Evolutionary conservation across 225 moss, liverwort and hornwort species (phyloP).

Genomic region (Rhytidiadelphus loreus): DNA sequence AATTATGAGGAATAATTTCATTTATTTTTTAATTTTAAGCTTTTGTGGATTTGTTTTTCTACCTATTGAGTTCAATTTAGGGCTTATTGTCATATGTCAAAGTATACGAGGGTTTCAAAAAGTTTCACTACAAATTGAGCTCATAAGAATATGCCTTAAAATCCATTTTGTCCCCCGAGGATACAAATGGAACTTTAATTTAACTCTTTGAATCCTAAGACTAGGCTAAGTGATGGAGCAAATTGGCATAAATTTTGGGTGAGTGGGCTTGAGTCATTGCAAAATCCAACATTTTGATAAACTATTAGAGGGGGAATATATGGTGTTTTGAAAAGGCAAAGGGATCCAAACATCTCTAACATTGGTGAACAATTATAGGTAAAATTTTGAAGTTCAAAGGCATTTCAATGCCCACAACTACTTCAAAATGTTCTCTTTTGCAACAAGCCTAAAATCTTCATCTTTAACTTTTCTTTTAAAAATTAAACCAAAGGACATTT

Average conservation of each 20-base stretch:
- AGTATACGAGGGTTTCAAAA: too few relatives aligned
- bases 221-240: background rate
- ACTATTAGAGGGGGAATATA: accelerated
- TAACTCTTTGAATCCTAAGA: background rate
- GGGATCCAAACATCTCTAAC: accelerated
- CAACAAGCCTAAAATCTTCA: background rate
- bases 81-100: too few relatives aligned
- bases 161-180: too few relatives aligned
- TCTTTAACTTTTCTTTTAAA: background rate
- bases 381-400: background rate
- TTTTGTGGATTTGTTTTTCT: too few relatives aligned
- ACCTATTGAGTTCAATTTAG: accelerated
- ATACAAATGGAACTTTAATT: background rate
- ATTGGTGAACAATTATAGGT: background rate
- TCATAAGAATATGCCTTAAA: too few relatives aligned
- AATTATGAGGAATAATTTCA: too few relatives aligned
- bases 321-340: background rate
- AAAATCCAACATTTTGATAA: accelerated
- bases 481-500: background rate
- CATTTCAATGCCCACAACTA: background rate
- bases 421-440: background rate
- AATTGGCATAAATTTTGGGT: accelerated
- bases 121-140: too few relatives aligned
- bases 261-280: accelerated
- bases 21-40: too few relatives aligned